Base-by-base conservation (phyloP, 1,139 yeast species). In the Sugiyamaella neomexicana region DNA sequence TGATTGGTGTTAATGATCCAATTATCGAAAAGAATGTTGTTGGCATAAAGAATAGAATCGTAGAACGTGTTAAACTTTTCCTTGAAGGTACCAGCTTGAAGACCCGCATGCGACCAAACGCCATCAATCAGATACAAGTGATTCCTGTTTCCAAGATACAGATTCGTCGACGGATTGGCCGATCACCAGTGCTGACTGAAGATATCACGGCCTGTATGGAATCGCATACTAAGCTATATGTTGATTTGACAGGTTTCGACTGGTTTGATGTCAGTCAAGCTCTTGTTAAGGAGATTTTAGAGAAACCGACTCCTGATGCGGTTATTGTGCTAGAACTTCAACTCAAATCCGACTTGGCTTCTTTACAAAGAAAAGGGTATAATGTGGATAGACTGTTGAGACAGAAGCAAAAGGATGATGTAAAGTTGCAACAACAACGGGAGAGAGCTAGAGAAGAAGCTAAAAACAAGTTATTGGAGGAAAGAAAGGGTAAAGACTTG, bases 261-360 rank as follows among this genome's bases (percentile, higher is more conserved):
- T 74, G 75, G 73, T 72, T 69, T 53, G 75, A 73, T 52, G 68
- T 74, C 8, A 68, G 74, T 20, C 68, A 65, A 29, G 68, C 74
- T 1, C 58, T 74, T 16, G 65, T 71, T 9, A 66, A 66, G 39
- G 52, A 56, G 5, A 53, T 71, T 6, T 54, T 71, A 13, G 55
- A 55, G 32, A 53, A 63, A 37, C 73, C 76, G 1, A 70, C 66
- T 16, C 75, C 75, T 4, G 76, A 73, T 40, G 65, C 73, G 2
- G 73, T 69, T 3, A 65, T 75, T 39, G 70, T 74, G 4, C 58
- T 74, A 17, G 77, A 74, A 46, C 63, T 72, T 6, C 67, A 72
- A 55, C 62, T 74, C 32, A 61, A 66, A 29, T 65, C 72, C 2
- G 62, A 67, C 13, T 57, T 74, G 53, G 54, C 57, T 15, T 57